Conservation (phyloP, 169 alveolate species). For the Cryptosporidium muris region DNA sequence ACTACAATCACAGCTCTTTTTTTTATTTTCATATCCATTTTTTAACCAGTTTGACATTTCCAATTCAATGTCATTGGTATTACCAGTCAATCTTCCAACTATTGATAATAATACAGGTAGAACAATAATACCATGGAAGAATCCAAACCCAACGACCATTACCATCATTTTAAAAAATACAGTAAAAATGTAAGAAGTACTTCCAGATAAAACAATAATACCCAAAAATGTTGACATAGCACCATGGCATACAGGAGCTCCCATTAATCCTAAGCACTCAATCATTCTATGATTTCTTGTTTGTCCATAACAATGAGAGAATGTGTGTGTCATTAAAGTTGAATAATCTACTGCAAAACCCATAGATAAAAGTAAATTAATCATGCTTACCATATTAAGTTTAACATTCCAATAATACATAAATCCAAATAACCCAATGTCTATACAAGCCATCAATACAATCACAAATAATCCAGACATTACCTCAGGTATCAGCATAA, state of each 20-base stretch:
- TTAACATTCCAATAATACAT: slow-evolving; percentile 79
- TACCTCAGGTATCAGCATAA: slow-evolving; percentile 76
- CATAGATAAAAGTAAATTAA: slow-evolving; percentile 76
- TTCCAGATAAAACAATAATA: slow-evolving; percentile 75
- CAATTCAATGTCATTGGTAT: slow-evolving; percentile 15
- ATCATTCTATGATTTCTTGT: slow-evolving; percentile 76
- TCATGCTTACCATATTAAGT: slow-evolving; percentile 80
- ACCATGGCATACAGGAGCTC: slow-evolving; percentile 81
- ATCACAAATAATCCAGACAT: slow-evolving; percentile 77
- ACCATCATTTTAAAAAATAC: slow-evolving; percentile 82
- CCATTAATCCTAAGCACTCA: slow-evolving; percentile 79
- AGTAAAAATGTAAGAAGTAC: slow-evolving; percentile 78
- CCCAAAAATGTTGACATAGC: slow-evolving; percentile 80
- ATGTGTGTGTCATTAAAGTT: slow-evolving; percentile 81
- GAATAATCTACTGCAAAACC: slow-evolving; percentile 82
- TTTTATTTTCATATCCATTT: slow-evolving; percentile 2
- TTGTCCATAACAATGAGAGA: slow-evolving; percentile 76
- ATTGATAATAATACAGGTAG: slow-evolving; percentile 72
- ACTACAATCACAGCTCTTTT: not conserved
- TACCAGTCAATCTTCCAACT: slow-evolving; percentile 70
- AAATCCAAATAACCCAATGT: slow-evolving; percentile 79
- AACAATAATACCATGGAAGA: slow-evolving; percentile 73
- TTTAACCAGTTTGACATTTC: slow-evolving; percentile 32
- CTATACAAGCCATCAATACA: slow-evolving; percentile 76
- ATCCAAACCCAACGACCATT: slow-evolving; percentile 77